Percentiles rank a stretch among this genome's conserved stretches.
Conservation (phyloP, 768 basidiomycete species). For the Lactarius akahatsu region DNA sequence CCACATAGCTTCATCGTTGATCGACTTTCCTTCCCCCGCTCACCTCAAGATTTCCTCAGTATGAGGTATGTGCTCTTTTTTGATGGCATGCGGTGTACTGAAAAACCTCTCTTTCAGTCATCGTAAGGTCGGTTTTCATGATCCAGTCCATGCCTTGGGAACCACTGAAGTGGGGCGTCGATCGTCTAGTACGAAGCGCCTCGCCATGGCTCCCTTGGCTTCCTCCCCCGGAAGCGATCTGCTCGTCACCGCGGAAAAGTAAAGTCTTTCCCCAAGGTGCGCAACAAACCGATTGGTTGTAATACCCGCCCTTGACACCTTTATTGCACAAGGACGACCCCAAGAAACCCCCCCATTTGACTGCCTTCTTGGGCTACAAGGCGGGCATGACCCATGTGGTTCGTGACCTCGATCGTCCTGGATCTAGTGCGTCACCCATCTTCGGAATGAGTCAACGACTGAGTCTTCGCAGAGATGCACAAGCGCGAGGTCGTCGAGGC, state of each 20-base stretch:
- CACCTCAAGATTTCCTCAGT: constrained; percentile 34
- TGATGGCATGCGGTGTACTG: constrained; percentile 21
- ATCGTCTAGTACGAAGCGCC: constrained; percentile 88
- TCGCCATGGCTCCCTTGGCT: constrained; percentile 96
- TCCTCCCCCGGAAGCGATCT: constrained; percentile 94
- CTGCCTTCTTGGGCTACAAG: constrained; percentile 99
- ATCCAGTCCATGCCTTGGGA: constrained; percentile 24
- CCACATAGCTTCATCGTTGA: constrained; percentile 14
- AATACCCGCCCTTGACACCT: not conserved
- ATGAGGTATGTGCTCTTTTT: constrained; percentile 40
- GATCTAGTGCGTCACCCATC: constrained; percentile 76
- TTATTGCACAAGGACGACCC: constrained; percentile 82
- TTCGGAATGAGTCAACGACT: not conserved
- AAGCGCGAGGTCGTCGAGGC: constrained; percentile 99
- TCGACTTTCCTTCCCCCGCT: not conserved
- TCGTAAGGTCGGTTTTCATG: constrained; percentile 65
- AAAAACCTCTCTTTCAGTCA: constrained; percentile 51
- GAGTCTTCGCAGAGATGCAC: constrained; percentile 82
- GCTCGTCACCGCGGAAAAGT: constrained; percentile 98
- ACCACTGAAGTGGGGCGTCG: constrained; percentile 33
- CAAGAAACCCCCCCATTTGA: constrained; percentile 98
- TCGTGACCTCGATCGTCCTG: constrained; percentile 98
- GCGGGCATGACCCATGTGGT: constrained; percentile 99
- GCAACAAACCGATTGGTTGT: constrained; percentile 30
- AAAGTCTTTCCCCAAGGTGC: constrained; percentile 98